Evolutionary conservation across 164 flowering plant species (phyloP).

Genomic region (Vitis rotundifolia): DNA sequence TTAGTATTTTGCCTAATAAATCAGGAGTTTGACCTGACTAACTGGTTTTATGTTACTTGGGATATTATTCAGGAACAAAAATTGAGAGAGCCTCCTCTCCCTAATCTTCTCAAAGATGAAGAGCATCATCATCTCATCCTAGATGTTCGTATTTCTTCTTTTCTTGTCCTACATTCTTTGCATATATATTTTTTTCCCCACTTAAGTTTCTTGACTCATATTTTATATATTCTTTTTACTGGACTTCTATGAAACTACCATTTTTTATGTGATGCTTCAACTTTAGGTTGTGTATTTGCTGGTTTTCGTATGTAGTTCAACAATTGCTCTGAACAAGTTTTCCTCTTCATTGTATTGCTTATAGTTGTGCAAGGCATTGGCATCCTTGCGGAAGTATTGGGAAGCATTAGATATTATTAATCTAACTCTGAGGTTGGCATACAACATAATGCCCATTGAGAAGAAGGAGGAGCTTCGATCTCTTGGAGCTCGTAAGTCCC

Average conservation of each 20-base stretch:
- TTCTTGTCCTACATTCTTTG: conserved; percentile 2
- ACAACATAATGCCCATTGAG: conserved; percentile 46
- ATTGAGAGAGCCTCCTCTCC: conserved; percentile 59
- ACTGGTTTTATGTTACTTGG: conserved; percentile 11
- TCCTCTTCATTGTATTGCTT: conserved; percentile 5
- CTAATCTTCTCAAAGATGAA: conserved; percentile 65
- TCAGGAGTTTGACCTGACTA: background rate
- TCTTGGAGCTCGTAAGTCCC: conserved; percentile 77
- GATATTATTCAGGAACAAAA: conserved; percentile 30
- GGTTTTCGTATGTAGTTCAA: background rate
- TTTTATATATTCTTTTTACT: background rate
- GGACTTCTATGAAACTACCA: too few species aligned
- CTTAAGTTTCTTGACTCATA: background rate
- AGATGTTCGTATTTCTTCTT: conserved; percentile 47
- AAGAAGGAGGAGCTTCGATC: conserved; percentile 69
- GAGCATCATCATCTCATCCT: conserved; percentile 57
- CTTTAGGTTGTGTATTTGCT: background rate
- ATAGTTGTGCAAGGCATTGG: conserved; percentile 74
- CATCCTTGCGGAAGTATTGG: conserved; percentile 56
- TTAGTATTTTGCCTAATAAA: background rate
- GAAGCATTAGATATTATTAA: conserved; percentile 75
- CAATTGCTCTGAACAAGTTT: background rate
- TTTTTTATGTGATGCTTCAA: background rate
- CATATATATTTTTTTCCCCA: background rate
- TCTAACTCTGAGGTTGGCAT: conserved; percentile 46